A percentile compares a stretch with the other conserved stretches of the same genome.
Evolutionary conservation across 805 yeast genomes (phyloP).

Genomic region (Wickerhamiella lipophila): DNA sequence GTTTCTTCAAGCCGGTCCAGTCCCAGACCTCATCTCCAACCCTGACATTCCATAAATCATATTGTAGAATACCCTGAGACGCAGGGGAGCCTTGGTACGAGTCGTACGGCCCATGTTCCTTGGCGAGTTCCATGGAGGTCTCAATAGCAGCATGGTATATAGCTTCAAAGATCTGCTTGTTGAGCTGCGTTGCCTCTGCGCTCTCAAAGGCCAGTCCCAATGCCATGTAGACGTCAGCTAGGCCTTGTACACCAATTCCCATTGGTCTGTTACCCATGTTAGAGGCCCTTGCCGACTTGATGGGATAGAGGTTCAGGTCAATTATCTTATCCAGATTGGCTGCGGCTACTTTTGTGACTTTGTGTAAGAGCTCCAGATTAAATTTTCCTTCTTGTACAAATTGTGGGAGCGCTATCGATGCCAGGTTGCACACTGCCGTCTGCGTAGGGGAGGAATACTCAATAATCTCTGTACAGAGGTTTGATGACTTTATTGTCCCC

Average conservation of each 20-base stretch:
- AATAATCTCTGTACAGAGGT: constrained; percentile 82
- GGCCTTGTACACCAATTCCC: constrained; percentile 90
- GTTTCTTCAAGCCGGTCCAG: constrained; percentile 55
- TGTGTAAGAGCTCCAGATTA: constrained; percentile 59
- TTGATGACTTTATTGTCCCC: constrained; percentile 83
- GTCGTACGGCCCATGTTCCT: constrained; percentile 51
- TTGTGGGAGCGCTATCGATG: constrained; percentile 77
- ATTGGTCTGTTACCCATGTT: constrained; percentile 75
- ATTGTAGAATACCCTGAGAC: constrained; percentile 67
- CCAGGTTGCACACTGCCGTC: constrained; percentile 88
- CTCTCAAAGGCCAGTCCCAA: constrained; percentile 74
- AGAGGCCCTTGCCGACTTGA: constrained; percentile 51
- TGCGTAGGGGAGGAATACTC: constrained; percentile 80
- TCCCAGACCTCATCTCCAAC: constrained; percentile 61
- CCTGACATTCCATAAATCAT: constrained; percentile 66
- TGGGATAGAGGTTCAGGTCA: constrained; percentile 73
- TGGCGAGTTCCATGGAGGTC: constrained; percentile 68
- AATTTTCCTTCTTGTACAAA: constrained; percentile 46
- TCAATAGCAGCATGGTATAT: constrained; percentile 87
- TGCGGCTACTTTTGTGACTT: constrained; percentile 57
- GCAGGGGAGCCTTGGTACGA: constrained; percentile 75
- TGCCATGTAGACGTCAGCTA: constrained; percentile 72
- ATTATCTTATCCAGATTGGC: constrained; percentile 68
- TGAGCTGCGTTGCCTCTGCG: constrained; percentile 53
- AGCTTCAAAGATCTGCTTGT: constrained; percentile 78